Evolutionary conservation across 2,329 filamentous ascomycete species (phyloP).

Genomic region (Penicillium thymicola): DNA sequence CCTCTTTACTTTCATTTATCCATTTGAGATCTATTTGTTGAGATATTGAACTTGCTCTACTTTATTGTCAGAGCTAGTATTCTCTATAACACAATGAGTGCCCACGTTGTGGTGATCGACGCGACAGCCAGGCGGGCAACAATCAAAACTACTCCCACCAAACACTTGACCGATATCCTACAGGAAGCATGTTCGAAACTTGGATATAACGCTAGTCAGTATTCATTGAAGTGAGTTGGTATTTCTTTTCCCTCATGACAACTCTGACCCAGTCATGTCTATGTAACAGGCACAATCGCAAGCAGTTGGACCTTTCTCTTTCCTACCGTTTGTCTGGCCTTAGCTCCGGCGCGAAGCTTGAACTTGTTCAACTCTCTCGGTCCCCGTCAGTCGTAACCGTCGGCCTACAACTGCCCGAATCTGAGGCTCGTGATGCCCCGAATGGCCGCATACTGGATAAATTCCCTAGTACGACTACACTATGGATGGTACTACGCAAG

Average conservation of each 20-base stretch:
- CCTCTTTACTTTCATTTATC: not conserved
- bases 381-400: slow-evolving; percentile 83
- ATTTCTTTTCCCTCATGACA: not conserved
- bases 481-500: slow-evolving; percentile 87
- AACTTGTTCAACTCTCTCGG: slow-evolving; percentile 82
- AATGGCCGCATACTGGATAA: slow-evolving; percentile 74
- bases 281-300: slow-evolving; percentile 68
- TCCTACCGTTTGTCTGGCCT: slow-evolving; percentile 82
- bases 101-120: slow-evolving; percentile 84
- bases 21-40: not conserved
- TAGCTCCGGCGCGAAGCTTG: slow-evolving; percentile 80
- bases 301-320: slow-evolving; percentile 77
- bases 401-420: slow-evolving; percentile 77
- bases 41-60: not conserved
- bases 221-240: slow-evolving; percentile 69
- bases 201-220: slow-evolving; percentile 67
- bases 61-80: not conserved
- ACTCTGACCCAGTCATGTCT: slow-evolving; percentile 11
- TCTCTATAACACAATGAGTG: slow-evolving; percentile 60
- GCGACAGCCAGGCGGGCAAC: slow-evolving; percentile 71
- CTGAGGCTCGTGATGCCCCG: slow-evolving; percentile 61
- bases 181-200: slow-evolving; percentile 85
- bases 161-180: slow-evolving; percentile 78
- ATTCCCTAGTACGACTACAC: slow-evolving; percentile 78
- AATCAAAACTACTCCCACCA: slow-evolving; percentile 79